These are phyloP conservation scores for Cercospora nicotianae DNA, from an alignment of 2,329 filamentous ascomycete species.

Conservation along the genomic window DNA sequence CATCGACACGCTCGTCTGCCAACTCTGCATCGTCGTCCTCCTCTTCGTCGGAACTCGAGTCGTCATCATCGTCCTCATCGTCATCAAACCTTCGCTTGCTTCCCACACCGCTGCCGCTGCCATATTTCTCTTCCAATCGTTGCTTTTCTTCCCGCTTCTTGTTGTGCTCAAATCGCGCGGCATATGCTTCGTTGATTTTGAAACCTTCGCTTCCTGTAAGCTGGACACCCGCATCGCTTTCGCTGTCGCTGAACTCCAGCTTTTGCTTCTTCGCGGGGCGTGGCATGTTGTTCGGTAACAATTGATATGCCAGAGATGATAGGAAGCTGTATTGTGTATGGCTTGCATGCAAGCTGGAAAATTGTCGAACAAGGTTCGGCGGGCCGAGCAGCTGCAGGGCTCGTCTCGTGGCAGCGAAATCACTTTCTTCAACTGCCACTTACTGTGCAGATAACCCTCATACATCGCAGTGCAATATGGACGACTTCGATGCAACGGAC, in stretches of 20 bases:
- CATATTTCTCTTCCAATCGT: constrained; percentile 82
- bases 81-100: constrained; percentile 37
- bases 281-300: background rate
- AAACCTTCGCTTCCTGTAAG: constrained; percentile 44
- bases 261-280: constrained; percentile 39
- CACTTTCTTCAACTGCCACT: background rate
- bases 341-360: constrained; percentile 4
- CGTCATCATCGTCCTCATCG: constrained; percentile 60
- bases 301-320: background rate
- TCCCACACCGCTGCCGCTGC: constrained; percentile 37
- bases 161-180: constrained; percentile 89
- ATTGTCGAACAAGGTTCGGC: constrained; percentile 10
- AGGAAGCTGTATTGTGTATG: background rate
- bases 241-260: constrained; percentile 32
- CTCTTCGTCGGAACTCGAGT: constrained; percentile 68
- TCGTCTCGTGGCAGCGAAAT: background rate
- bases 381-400: constrained; percentile 4
- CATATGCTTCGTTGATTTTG: constrained; percentile 88
- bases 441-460: background rate
- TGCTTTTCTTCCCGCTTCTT: constrained; percentile 91
- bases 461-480: constrained; percentile 12
- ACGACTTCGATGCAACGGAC: constrained; percentile 9
- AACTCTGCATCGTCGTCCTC: constrained; percentile 91
- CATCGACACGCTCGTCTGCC: constrained; percentile 79
- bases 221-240: constrained; percentile 30